phyloP scores from a whole-genome alignment of 192 early-diverging fungal genomes.

The Coemansia sp. region DNA sequence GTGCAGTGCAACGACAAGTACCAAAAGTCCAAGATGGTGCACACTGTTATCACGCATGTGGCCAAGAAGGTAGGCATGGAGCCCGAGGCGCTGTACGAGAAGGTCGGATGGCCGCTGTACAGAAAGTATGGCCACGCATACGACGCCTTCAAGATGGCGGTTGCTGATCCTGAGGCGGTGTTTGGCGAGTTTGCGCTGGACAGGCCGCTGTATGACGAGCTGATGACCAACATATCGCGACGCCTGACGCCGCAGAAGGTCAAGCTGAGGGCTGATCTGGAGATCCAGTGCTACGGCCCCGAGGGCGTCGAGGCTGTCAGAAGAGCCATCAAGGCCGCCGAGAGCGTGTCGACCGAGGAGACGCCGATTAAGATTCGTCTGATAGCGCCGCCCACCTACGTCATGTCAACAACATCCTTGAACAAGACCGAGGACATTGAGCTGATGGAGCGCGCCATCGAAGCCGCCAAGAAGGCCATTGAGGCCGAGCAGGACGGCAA shows the following conservation, averaged over 20 bases:
- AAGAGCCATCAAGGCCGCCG: conserved; percentile 81
- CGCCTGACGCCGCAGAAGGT: conserved; percentile 93
- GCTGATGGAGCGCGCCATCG: conserved; percentile 86
- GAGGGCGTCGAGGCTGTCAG: conserved; percentile 97
- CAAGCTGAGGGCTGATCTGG: conserved; percentile 96
- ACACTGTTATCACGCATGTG: conserved; percentile 58
- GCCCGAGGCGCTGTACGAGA: conserved; percentile 81
- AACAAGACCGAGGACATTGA: conserved; percentile 85
- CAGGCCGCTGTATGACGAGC: conserved; percentile 65
- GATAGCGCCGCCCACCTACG: conserved; percentile 93
- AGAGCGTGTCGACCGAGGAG: conserved; percentile 73
- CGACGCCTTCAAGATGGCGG: conserved; percentile 94
- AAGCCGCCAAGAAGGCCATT: conserved; percentile 76
- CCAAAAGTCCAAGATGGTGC: conserved; percentile 84
- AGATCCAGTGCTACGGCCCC: conserved; percentile 89
- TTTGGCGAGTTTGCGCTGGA: conserved; percentile 78
- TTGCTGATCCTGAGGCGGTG: conserved; percentile 81
- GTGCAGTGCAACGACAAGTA: conserved; percentile 89
- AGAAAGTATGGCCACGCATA: conserved; percentile 94
- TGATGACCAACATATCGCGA: conserved; percentile 81
- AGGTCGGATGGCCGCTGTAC: conserved; percentile 94
- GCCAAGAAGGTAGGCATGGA: conserved; percentile 80
- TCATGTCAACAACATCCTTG: conserved; percentile 80
- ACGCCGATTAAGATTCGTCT: conserved; percentile 84
- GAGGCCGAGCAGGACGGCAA: conserved; percentile 64